phyloP scores from a whole-genome alignment of 1,284 basidiomycete genomes.

The Phylloporus sp. region DNA sequence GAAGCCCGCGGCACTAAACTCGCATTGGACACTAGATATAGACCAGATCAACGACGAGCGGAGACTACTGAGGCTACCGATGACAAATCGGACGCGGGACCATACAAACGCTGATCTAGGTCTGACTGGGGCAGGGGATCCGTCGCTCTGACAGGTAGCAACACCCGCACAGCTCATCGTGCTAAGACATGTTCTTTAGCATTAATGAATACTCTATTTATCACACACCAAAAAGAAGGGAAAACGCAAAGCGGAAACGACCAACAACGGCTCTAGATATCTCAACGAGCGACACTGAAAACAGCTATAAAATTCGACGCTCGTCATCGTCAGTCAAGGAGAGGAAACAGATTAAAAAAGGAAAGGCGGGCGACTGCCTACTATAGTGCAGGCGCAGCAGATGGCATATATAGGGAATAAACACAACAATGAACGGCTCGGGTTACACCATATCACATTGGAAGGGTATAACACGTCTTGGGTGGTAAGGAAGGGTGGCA shows the following conservation, averaged over 20 bases:
- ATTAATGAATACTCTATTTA: constrained; percentile 8
- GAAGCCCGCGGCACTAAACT: too few species aligned
- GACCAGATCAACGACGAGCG: too few species aligned
- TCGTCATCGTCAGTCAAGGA: constrained; percentile 1
- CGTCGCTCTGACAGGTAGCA: too few species aligned
- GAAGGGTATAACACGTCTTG: constrained; percentile 6
- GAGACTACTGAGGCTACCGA: too few species aligned
- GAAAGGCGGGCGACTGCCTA: not conserved
- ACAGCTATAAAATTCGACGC: not conserved
- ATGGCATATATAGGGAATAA: constrained; percentile 3
- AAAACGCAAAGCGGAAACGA: not conserved
- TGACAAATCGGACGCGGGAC: too few species aligned
- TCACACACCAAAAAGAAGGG: not conserved
- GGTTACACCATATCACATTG: constrained; percentile 1
- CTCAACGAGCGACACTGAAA: not conserved
- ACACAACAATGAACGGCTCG: constrained; percentile 1
- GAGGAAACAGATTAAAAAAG: constrained; percentile 3
- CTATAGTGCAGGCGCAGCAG: not conserved
- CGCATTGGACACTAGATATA: too few species aligned
- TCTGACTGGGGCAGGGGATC: too few species aligned
- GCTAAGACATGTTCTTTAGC: not conserved
- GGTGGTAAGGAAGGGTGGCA: not conserved
- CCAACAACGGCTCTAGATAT: not conserved
- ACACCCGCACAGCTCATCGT: too few species aligned
- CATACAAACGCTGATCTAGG: too few species aligned